Evolutionary conservation across 2,329 filamentous ascomycete species (phyloP).

Genomic region (Graphilbum ipis-grandicollis): DNA sequence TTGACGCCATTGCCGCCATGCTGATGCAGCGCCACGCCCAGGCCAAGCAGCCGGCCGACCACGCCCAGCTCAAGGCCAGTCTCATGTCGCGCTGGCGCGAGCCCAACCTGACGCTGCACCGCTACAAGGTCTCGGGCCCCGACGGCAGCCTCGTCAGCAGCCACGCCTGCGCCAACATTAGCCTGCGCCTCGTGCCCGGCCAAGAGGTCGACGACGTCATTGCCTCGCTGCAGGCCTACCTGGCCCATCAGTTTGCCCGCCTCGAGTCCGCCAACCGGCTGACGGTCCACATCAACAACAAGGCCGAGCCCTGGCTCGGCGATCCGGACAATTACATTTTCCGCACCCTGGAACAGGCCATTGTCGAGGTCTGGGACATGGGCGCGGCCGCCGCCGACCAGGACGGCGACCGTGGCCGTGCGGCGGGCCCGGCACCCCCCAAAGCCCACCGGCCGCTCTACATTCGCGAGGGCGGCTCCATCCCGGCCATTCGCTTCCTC

Average conservation of each 20-base stretch:
- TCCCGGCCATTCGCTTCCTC: constrained; percentile 82
- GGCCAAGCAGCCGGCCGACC: constrained; percentile 32
- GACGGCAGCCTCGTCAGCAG: constrained; percentile 86
- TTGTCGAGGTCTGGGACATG: constrained; percentile 68
- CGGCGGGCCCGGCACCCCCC: background rate
- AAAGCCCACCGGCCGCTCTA: constrained; percentile 53
- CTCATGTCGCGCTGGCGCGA: constrained; percentile 93
- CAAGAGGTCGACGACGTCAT: constrained; percentile 74
- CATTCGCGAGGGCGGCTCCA: constrained; percentile 89
- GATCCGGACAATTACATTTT: constrained; percentile 86
- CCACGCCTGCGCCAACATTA: constrained; percentile 74
- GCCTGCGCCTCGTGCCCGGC: constrained; percentile 80
- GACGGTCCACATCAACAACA: constrained; percentile 72
- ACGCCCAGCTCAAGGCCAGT: constrained; percentile 61
- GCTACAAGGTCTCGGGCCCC: constrained; percentile 81
- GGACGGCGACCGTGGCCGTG: constrained; percentile 7
- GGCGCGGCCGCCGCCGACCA: constrained; percentile 15
- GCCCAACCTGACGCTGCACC: constrained; percentile 83
- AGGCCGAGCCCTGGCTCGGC: constrained; percentile 90
- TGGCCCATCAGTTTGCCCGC: constrained; percentile 51
- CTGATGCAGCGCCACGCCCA: constrained; percentile 55
- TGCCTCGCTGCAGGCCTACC: constrained; percentile 44
- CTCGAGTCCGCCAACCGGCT: constrained; percentile 71
- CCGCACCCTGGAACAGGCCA: constrained; percentile 67
- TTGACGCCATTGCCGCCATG: constrained; percentile 67